phyloP scores from a whole-genome alignment of 2,329 filamentous ascomycete genomes.

The Xylaria sp. region DNA sequence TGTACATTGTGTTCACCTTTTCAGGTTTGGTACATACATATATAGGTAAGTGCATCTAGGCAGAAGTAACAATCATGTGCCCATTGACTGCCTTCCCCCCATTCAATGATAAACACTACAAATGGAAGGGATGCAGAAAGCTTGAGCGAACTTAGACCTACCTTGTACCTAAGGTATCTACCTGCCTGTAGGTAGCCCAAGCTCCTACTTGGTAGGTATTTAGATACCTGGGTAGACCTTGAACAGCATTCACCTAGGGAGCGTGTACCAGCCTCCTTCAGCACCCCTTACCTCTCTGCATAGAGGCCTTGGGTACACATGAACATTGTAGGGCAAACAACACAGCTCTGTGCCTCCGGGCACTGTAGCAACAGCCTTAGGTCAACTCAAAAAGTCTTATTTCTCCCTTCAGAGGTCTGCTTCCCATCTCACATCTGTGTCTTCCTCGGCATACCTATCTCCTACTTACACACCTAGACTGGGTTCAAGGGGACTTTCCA shows the following conservation, averaged over 20 bases:
- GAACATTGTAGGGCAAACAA: not conserved
- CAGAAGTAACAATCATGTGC: not conserved
- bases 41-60: not conserved
- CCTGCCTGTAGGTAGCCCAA: no score
- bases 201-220: no score
- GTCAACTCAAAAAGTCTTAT: not conserved
- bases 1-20: not conserved
- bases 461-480: not conserved
- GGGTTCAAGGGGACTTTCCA: not conserved
- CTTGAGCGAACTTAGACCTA: no score
- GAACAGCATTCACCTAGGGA: not conserved
- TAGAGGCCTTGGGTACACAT: not conserved
- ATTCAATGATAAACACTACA: not conserved
- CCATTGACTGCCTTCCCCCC: not conserved
- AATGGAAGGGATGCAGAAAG: not conserved
- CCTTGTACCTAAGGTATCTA: no score
- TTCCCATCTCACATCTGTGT: not conserved
- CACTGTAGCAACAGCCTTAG: not conserved
- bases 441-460: not conserved
- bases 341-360: not conserved
- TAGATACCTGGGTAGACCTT: no score
- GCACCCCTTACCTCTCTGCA: constrained; percentile 5
- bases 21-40: not conserved
- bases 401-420: not conserved
- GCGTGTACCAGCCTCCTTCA: not conserved